Conservation (phyloP, 2,329 filamentous ascomycete genomes). For the Beauveria rudraprayagi region DNA sequence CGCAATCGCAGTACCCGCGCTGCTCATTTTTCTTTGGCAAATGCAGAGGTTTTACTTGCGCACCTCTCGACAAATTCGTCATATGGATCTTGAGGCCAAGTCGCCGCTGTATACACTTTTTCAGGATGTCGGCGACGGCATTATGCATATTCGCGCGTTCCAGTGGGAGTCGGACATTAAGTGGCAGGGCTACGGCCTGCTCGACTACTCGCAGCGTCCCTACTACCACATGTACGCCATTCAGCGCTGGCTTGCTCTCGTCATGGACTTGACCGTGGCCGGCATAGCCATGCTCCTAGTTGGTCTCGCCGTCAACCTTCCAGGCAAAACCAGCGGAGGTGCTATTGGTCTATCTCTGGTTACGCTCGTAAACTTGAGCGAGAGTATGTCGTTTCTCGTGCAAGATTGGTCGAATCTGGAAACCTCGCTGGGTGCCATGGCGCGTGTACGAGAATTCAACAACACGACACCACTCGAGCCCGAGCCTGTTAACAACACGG, state of each 20-base stretch:
- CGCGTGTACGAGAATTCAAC: conserved; percentile 6
- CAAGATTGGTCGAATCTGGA: conserved; percentile 8
- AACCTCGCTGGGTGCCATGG: conserved; percentile 8
- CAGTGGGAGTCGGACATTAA: conserved; percentile 39
- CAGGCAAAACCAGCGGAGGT: not conserved
- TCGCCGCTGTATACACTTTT: conserved; percentile 28
- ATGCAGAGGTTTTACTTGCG: conserved; percentile 27
- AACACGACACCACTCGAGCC: not conserved
- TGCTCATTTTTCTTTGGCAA: conserved; percentile 19
- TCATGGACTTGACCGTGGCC: conserved; percentile 39
- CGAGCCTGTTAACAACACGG: not conserved
- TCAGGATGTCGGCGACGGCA: conserved; percentile 35
- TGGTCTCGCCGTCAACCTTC: not conserved
- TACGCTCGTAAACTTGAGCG: conserved; percentile 6
- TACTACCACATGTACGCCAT: conserved; percentile 47
- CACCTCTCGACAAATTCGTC: conserved; percentile 29
- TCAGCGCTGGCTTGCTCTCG: conserved; percentile 46
- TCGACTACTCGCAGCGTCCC: conserved; percentile 45
- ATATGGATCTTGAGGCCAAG: conserved; percentile 29
- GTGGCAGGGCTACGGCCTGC: conserved; percentile 34
- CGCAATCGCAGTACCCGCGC: conserved; percentile 20
- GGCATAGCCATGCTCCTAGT: conserved; percentile 33
- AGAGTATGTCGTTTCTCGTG: conserved; percentile 4
- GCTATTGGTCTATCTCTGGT: conserved; percentile 9
- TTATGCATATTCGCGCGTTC: conserved; percentile 44